Evolutionary conservation across 345 rosid genomes (phyloP).

Genomic region (Citrus trifoliata): DNA sequence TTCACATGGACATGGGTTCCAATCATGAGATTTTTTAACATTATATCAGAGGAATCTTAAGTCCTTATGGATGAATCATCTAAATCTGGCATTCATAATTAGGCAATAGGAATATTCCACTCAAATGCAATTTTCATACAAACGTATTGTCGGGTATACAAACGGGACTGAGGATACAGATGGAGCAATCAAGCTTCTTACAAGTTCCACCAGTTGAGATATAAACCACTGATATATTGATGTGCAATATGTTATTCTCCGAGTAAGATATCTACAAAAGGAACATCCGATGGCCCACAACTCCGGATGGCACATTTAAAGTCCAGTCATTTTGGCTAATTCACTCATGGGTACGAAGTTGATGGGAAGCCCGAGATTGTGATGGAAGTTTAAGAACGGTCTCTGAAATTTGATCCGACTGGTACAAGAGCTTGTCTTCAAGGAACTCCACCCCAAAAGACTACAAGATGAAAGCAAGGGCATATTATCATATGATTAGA

Average conservation of each 20-base stretch:
- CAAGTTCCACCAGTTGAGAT: not conserved
- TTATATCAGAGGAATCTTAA: too few species aligned
- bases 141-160: not conserved
- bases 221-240: not conserved
- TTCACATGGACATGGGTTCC: not conserved
- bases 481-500: not conserved
- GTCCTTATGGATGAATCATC: not conserved
- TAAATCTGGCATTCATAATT: not conserved
- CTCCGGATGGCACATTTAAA: not conserved
- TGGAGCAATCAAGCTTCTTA: constrained; percentile 4
- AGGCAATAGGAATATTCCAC: not conserved
- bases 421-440: not conserved
- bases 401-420: not conserved
- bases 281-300: not conserved
- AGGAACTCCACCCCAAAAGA: constrained; percentile 1
- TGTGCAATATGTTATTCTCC: not conserved
- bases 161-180: not conserved
- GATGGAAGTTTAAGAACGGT: constrained; percentile 3
- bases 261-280: not conserved
- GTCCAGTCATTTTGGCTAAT: not conserved
- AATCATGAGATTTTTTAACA: not conserved
- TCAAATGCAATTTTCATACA: not conserved
- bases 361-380: not conserved
- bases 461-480: not conserved
- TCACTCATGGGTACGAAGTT: not conserved